A percentile compares a stretch with the other conserved stretches of the same genome.
Evolutionary conservation across 331 rosid genomes (phyloP).

Genomic region (Telfairia occidentalis): DNA sequence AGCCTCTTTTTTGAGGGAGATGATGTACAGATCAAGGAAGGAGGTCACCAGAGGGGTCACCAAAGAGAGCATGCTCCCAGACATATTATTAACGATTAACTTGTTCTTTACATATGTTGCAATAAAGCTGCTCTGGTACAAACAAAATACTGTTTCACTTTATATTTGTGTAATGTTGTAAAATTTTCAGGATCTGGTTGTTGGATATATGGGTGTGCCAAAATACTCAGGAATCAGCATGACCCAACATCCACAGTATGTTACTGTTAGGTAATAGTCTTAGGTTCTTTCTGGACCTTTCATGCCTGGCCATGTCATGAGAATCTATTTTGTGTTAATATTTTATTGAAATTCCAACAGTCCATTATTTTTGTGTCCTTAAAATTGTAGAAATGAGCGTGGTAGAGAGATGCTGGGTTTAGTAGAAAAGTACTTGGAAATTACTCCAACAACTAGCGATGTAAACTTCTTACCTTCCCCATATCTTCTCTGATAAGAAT

Average conservation of each 20-base stretch:
- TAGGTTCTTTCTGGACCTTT: neutral
- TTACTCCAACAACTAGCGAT: conserved; percentile 47
- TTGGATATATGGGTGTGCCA: conserved; percentile 98
- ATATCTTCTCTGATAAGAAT: conserved; percentile 5
- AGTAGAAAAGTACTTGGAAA: conserved; percentile 57
- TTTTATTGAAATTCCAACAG: neutral
- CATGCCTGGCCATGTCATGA: neutral
- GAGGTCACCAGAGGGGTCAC: too few relatives aligned
- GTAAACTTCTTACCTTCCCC: conserved; percentile 32
- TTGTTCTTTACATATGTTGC: neutral
- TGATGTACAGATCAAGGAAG: too few relatives aligned
- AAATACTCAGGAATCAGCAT: conserved; percentile 83
- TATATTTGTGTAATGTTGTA: neutral
- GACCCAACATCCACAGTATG: conserved; percentile 95
- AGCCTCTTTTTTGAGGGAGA: too few relatives aligned
- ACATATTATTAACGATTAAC: neutral
- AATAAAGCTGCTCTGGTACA: neutral
- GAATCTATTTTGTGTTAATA: neutral
- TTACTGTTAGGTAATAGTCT: conserved; percentile 69
- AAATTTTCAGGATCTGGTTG: conserved; percentile 64
- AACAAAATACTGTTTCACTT: neutral
- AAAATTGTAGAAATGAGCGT: conserved; percentile 63
- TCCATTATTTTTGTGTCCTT: conserved; percentile 11
- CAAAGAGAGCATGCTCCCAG: neutral
- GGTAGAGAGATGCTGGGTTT: conserved; percentile 84